Evolutionary conservation across 1,284 basidiomycete genomes (phyloP).

Genomic region (Pisolithus thermaeus): DNA sequence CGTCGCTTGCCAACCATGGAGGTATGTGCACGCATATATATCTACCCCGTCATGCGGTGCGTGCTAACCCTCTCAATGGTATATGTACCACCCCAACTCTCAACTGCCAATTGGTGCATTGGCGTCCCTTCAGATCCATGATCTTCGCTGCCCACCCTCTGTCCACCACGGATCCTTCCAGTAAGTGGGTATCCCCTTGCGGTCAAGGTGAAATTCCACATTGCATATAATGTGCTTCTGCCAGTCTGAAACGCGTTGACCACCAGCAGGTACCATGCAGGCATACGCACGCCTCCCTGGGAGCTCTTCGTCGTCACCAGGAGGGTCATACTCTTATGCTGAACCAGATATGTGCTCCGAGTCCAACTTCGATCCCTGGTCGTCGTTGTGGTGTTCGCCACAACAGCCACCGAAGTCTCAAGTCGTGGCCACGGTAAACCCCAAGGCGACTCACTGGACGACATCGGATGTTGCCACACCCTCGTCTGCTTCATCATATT

Average conservation of each 20-base stretch:
- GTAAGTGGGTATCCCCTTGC: conserved; percentile 11
- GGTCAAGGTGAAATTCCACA: conserved; percentile 14
- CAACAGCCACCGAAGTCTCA: conserved; percentile 14
- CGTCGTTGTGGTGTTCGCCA: conserved; percentile 13
- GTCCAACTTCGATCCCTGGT: conserved; percentile 16
- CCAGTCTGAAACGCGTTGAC: conserved; percentile 18
- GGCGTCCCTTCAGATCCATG: conserved; percentile 19
- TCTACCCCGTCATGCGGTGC: conserved; percentile 15
- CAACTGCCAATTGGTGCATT: conserved; percentile 15
- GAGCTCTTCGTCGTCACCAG: conserved; percentile 16
- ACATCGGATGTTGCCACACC: conserved; percentile 27
- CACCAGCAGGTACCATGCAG: conserved; percentile 23
- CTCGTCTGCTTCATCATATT: conserved; percentile 27
- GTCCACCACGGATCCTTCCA: conserved; percentile 19
- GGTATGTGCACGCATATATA: conserved; percentile 26
- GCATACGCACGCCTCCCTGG: conserved; percentile 9
- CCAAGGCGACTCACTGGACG: conserved; percentile 16
- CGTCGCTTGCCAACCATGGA: conserved; percentile 25
- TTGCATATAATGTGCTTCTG: conserved; percentile 24
- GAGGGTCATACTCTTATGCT: conserved; percentile 18
- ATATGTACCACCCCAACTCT: conserved; percentile 10
- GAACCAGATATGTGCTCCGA: conserved; percentile 16
- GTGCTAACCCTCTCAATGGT: conserved; percentile 19
- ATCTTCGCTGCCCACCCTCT: conserved; percentile 27
- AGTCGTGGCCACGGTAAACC: conserved; percentile 17